phyloP scores from a whole-genome alignment of 352 stramenopile genomes.

The Phytopythium litorale region DNA sequence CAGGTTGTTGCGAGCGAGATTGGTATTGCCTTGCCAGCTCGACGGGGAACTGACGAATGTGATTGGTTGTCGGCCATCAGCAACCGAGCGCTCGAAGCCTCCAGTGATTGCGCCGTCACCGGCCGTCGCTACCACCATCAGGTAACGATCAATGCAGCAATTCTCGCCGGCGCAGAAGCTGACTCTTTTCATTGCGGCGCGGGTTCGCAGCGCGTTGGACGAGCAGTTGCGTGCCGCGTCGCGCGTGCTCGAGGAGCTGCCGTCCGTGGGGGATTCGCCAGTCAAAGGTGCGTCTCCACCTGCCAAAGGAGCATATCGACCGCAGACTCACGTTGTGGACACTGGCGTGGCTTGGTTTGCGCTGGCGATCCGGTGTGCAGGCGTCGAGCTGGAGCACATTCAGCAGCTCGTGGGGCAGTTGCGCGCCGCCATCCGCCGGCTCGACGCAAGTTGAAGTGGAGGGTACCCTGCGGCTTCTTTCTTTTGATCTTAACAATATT shows the following conservation, averaged over 20 bases:
- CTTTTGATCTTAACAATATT: not conserved
- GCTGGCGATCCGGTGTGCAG: not conserved
- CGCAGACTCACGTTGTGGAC: not conserved
- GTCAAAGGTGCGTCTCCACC: not conserved
- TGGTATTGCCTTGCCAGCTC: not conserved
- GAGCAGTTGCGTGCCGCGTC: slow-evolving; percentile 9
- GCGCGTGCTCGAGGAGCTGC: slow-evolving; percentile 5
- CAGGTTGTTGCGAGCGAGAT: not conserved
- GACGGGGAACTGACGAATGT: not conserved
- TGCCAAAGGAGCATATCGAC: no score
- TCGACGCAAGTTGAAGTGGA: slow-evolving; percentile 8
- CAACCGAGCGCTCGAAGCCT: not conserved
- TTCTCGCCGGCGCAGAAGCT: not conserved
- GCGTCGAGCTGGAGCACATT: slow-evolving; percentile 36
- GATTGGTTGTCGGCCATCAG: not conserved
- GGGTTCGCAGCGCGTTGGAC: slow-evolving; percentile 5
- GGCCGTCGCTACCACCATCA: slow-evolving; percentile 17
- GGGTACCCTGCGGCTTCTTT: not conserved
- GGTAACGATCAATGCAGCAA: slow-evolving; percentile 10
- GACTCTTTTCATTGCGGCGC: no score
- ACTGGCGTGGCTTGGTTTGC: not conserved
- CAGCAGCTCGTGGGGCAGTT: slow-evolving; percentile 30
- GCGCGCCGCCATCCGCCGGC: slow-evolving; percentile 22
- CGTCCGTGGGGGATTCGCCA: not conserved
- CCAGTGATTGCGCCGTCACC: not conserved